Percentiles rank a stretch among this genome's conserved stretches.
phyloP scores from a whole-genome alignment of 2,329 filamentous ascomycete genomes.

The Grosmannia serpens region DNA sequence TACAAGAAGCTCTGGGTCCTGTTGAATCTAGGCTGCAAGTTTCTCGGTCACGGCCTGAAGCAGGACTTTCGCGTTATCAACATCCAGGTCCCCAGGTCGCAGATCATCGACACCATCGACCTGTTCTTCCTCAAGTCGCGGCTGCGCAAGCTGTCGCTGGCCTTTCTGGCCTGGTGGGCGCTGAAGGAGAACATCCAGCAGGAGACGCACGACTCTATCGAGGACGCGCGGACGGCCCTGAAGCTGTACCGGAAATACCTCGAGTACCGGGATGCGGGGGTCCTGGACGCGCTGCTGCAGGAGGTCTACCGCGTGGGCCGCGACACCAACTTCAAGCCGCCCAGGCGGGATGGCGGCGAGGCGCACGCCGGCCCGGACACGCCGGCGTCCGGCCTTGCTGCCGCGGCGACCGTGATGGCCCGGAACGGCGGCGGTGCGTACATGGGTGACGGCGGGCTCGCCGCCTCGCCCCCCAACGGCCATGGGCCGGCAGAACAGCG shows the following conservation, averaged over 20 bases:
- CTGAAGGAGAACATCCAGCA: conserved; percentile 91
- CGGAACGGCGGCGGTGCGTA: background rate
- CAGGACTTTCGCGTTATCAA: conserved; percentile 98
- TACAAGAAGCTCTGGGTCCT: conserved; percentile 99
- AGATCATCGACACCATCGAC: conserved; percentile 90
- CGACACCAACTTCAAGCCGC: conserved; percentile 39
- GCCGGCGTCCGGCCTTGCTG: background rate
- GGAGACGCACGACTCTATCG: conserved; percentile 87
- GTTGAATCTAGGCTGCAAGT: conserved; percentile 85
- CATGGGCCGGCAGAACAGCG: too few relatives aligned
- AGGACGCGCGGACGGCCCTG: conserved; percentile 84
- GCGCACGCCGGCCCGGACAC: background rate
- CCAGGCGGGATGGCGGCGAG: conserved; percentile 32
- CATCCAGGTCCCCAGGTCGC: conserved; percentile 80
- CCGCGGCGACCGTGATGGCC: too few relatives aligned
- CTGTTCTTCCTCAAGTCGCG: conserved; percentile 76
- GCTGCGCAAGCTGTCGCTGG: conserved; percentile 76
- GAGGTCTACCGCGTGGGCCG: conserved; percentile 59
- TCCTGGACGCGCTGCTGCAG: conserved; percentile 71
- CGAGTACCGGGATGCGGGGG: conserved; percentile 77
- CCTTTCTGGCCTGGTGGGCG: conserved; percentile 83
- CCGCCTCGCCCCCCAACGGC: too few relatives aligned
- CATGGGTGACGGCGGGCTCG: background rate
- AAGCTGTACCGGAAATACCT: conserved; percentile 82
- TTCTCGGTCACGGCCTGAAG: conserved; percentile 85